These are phyloP conservation scores for Thelephora ganbajun DNA, from an alignment of 768 basidiomycete species.

Conservation along the genomic window DNA sequence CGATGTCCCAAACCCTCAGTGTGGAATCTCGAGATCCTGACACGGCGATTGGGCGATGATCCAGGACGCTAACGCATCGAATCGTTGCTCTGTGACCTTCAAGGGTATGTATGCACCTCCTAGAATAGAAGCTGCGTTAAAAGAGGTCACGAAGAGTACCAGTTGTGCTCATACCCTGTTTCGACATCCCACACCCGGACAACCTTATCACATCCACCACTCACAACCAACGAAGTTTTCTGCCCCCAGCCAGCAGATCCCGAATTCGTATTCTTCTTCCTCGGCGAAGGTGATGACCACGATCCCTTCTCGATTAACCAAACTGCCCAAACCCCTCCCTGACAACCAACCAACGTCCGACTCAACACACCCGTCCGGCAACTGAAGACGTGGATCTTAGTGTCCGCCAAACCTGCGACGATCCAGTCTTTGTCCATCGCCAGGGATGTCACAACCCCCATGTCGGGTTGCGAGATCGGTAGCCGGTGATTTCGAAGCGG, in stretches of 20 bases:
- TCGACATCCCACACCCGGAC: constrained; percentile 87
- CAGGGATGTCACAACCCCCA: constrained; percentile 48
- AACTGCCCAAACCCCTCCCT: constrained; percentile 86
- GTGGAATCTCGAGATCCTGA: constrained; percentile 83
- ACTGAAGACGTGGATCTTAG: constrained; percentile 76
- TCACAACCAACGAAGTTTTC: constrained; percentile 68
- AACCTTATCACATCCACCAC: constrained; percentile 85
- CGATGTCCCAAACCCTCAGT: constrained; percentile 87
- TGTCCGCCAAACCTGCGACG: constrained; percentile 79
- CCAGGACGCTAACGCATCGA: constrained; percentile 77
- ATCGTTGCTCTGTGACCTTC: constrained; percentile 84
- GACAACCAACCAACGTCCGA: constrained; percentile 73
- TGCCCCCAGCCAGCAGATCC: constrained; percentile 84
- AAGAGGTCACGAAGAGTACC: background rate
- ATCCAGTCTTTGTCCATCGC: constrained; percentile 76
- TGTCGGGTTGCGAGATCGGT: constrained; percentile 9
- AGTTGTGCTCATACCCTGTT: constrained; percentile 45
- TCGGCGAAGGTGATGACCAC: too few species aligned
- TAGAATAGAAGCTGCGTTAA: constrained; percentile 7
- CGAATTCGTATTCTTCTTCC: constrained; percentile 9
- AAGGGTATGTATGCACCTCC: constrained; percentile 64
- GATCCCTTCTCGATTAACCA: constrained; percentile 35
- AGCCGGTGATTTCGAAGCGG: constrained; percentile 54
- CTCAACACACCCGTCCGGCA: constrained; percentile 62
- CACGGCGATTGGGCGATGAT: constrained; percentile 79